A percentile compares a stretch with the other conserved stretches of the same genome.
These are phyloP conservation scores for Chlorella sp. DNA, from an alignment of 139 green algal genomes.

Conservation along the genomic window DNA sequence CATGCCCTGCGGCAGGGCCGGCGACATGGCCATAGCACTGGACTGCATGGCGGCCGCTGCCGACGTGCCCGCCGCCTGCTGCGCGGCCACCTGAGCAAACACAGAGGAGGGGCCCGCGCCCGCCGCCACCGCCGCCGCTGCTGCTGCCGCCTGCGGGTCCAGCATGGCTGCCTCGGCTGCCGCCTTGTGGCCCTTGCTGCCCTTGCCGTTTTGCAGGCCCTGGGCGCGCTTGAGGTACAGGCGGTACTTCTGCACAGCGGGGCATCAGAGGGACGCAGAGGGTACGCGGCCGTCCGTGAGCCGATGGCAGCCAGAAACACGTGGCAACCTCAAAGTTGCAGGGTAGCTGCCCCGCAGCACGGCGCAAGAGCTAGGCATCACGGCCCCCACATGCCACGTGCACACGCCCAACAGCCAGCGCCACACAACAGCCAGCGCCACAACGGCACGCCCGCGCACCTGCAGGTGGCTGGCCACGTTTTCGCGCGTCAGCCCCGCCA, in stretches of 20 bases:
- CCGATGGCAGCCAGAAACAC: too few relatives aligned
- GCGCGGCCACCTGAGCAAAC: constrained; percentile 29
- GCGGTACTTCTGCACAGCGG: constrained; percentile 88
- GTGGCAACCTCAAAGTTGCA: too few relatives aligned
- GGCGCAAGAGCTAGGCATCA: too few relatives aligned
- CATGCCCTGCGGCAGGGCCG: background rate
- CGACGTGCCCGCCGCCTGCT: constrained; percentile 4
- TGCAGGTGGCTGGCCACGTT: constrained; percentile 95
- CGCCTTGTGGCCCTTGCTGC: constrained; percentile 26
- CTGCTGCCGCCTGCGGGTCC: constrained; percentile 7
- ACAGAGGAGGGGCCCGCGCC: constrained; percentile 19
- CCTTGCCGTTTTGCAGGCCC: constrained; percentile 37
- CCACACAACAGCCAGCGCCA: too few relatives aligned
- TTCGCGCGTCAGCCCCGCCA: constrained; percentile 92
- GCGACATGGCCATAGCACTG: background rate
- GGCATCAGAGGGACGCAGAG: background rate
- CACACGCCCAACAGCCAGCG: background rate
- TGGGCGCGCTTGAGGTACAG: constrained; percentile 90
- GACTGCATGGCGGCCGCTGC: background rate
- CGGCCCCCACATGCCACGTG: too few relatives aligned
- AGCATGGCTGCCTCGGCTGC: constrained; percentile 12
- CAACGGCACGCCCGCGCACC: too few relatives aligned
- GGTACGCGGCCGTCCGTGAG: too few relatives aligned
- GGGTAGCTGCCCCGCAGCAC: too few relatives aligned
- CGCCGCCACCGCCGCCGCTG: constrained; percentile 14